Evolutionary conservation across 306 rosid species (phyloP).

Genomic region (Dryas drummondii): DNA sequence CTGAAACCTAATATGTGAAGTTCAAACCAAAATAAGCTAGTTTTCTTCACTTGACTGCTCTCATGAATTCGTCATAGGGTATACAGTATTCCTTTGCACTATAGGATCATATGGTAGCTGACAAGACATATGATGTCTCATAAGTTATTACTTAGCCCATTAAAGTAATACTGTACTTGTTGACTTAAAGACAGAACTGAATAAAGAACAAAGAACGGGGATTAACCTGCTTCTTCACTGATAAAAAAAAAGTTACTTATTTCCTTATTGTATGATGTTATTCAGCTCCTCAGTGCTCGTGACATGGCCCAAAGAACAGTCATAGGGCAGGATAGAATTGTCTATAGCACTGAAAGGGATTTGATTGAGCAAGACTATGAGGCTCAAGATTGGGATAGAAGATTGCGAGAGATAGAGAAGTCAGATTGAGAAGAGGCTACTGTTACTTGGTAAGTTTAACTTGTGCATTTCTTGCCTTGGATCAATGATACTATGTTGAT

Average conservation of each 20-base stretch:
- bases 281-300: constrained; percentile 86
- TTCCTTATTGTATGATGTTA: constrained; percentile 9
- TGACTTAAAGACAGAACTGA: neutral
- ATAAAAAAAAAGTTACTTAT: constrained; percentile 1
- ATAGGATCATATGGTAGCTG: neutral
- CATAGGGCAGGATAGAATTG: constrained; percentile 87
- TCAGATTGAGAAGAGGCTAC: constrained; percentile 50
- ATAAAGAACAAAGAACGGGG: neutral
- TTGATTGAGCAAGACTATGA: constrained; percentile 85
- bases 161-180: neutral
- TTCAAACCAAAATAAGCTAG: neutral
- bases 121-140: neutral
- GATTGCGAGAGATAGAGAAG: constrained; percentile 76
- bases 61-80: neutral
- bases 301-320: constrained; percentile 89
- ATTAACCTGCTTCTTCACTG: neutral
- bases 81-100: neutral
- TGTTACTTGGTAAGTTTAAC: neutral
- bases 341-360: constrained; percentile 89
- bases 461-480: neutral
- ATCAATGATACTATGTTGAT: neutral
- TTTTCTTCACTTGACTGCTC: neutral
- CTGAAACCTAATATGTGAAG: neutral
- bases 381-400: constrained; percentile 77
- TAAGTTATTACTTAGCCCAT: neutral